A percentile compares a stretch with the other conserved stretches of the same genome.
phyloP scores from a whole-genome alignment of 2,329 filamentous ascomycete species.

The Metarhizium guizhouense region DNA sequence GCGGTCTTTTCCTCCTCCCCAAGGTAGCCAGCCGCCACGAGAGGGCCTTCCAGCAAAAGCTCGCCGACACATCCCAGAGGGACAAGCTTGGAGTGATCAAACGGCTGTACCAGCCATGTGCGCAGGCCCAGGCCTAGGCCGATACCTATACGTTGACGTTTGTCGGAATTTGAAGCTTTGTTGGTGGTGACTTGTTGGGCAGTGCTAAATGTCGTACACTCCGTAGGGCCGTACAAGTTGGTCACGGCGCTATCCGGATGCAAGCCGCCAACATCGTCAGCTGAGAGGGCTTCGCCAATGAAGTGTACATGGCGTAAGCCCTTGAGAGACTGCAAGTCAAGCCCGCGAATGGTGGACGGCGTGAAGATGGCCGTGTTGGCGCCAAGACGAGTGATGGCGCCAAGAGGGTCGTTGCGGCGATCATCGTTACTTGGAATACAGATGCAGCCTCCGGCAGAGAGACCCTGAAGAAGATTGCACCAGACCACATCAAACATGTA shows the following conservation, averaged over 20 bases:
- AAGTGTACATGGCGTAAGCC: slow-evolving; percentile 29
- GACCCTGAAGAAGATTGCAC: slow-evolving; percentile 3
- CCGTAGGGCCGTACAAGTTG: background rate
- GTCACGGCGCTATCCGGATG: background rate
- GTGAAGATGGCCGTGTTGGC: slow-evolving; percentile 37
- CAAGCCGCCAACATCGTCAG: background rate
- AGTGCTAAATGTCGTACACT: background rate
- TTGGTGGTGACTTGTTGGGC: background rate
- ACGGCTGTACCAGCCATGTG: background rate
- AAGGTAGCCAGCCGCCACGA: background rate
- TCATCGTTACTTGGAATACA: slow-evolving; percentile 33
- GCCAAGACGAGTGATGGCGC: slow-evolving; percentile 26
- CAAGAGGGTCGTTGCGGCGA: slow-evolving; percentile 35
- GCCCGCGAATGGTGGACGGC: slow-evolving; percentile 33
- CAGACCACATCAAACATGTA: slow-evolving; percentile 9
- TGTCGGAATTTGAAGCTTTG: background rate
- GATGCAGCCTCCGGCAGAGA: slow-evolving; percentile 8
- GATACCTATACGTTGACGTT: background rate
- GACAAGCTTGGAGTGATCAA: background rate
- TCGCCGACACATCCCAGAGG: background rate
- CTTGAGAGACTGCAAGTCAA: slow-evolving; percentile 29
- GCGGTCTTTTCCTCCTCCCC: slow-evolving; percentile 11
- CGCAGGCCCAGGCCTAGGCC: background rate
- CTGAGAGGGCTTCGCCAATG: slow-evolving; percentile 31
- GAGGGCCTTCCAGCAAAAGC: background rate